Base-by-base conservation (phyloP, 768 basidiomycete genomes). In the Hebeloma cylindrosporum region DNA sequence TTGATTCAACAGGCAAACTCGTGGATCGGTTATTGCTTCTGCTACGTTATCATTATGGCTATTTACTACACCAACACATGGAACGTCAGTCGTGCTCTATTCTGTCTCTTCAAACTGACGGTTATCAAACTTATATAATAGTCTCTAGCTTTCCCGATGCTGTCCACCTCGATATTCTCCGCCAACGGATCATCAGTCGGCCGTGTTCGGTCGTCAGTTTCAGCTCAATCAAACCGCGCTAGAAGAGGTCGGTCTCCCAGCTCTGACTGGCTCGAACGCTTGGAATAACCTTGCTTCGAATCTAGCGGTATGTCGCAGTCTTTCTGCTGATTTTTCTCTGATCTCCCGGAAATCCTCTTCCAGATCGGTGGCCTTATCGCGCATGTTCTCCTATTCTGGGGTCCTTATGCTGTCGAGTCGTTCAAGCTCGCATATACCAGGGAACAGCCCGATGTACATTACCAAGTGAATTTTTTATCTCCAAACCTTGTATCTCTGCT, bases 31-130 rank as follows among this genome's bases (percentile, higher is more conserved):
- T 70, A 66, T 46, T 51, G 57, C 10, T 57, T 83, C 33, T 81
- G 77, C 52, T 83, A 82, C 53, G 56, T 76, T 28, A 67, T 66
- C 0, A 68, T 82, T 30, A 68, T 75, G 63, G 77, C 43, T 2
- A 77, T 85, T 30, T 85, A 80, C 61, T 83, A 82, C 50, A 71
- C 74, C n/a, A 77, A 85, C 53, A 63, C 69, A 5, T 85, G 81
- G 80, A 73, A 75, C 50, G 81, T 77, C 55, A 53, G 68, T 64
- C 6, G 23, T 27, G 36, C 13, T 14, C 7, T 10, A 11, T 29
- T 42, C 16, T 5, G 22, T 4, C 5, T 25, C 16, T 14, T 14
- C 25, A 18, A 30, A 5, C n/a, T 5, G 51, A 14, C 45, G 17
- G 22, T 43, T 35, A 1, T 29, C 36, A 22, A n/a, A 14, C 20